Evolutionary conservation across 441 rosid genomes (phyloP), one percentile per base, ranked within the genome.

Genomic region (Populus hybrid): DNA sequence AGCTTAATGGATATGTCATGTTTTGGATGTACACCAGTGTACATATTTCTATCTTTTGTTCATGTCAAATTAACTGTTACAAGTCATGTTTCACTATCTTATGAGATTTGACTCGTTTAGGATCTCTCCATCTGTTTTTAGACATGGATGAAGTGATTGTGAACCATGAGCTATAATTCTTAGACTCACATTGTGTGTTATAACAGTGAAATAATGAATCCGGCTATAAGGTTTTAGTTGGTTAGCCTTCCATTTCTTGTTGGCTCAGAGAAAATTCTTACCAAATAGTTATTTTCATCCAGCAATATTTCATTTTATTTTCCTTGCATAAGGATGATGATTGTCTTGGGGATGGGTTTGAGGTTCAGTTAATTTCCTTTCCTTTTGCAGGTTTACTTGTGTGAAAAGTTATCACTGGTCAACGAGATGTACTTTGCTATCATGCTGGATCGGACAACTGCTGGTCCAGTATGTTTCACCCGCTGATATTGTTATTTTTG

Each of bases 341-440:
- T 36, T 70, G 34, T 75, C 30, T 50, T 23, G 24, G 46, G 46
- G 46, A 40, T 71, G 23, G 14, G 30, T 40, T 75, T 32, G 26
- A 71, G 28, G 66, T 63, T 63, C 28, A 23, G 26, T 63, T 63
- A 63, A 40, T 75, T 53, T 75, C 19, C 73, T 80, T 75, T 78
- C 59, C 24, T 73, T 11, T 66, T 73, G 74, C 95, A 96, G 99
- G 97, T 96, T 79, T 94, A 94, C 86, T 83, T 96, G 82, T 94
- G 98, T 79, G 86, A 96, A 79, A 96, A 96, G 85, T 73, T 96
- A 79, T 94, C 98, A 21, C 96, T 96, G 9, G 90, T 90, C 82
- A 94, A 96, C 78, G 99, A 96, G 94, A 94, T 94, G 98, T 94
- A 96, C 89, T 94, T 96, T 76, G 97, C 98, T 83, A 94, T 96